A percentile compares a stretch with the other conserved stretches of the same genome.
phyloP scores from a whole-genome alignment of 768 basidiomycete genomes.

The Suillus cothurnatus region DNA sequence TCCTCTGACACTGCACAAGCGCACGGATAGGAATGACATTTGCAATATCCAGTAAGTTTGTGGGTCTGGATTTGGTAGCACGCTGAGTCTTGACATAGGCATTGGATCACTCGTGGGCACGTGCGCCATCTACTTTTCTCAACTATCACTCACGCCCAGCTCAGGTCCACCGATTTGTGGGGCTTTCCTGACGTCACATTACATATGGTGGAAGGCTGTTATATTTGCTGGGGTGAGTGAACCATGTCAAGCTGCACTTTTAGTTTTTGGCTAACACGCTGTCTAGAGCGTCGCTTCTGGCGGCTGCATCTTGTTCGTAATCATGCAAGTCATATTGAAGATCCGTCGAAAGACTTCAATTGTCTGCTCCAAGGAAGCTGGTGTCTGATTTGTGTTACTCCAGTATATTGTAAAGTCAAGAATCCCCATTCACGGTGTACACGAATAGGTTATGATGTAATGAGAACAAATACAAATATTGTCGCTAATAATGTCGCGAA shows the following conservation, averaged over 20 bases:
- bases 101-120: constrained; percentile 27
- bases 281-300: background rate
- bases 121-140: background rate
- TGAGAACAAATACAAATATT: background rate
- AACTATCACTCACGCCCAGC: constrained; percentile 22
- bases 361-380: background rate
- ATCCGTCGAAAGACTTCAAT: background rate
- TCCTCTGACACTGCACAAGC: constrained; percentile 16
- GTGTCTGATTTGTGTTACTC: background rate
- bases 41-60: constrained; percentile 40
- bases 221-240: constrained; percentile 47
- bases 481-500: background rate
- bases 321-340: background rate
- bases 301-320: background rate
- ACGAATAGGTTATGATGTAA: background rate
- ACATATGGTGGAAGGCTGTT: constrained; percentile 60
- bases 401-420: background rate
- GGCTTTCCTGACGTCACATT: constrained; percentile 49
- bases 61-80: constrained; percentile 6
- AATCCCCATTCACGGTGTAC: background rate
- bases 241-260: background rate
- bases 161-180: constrained; percentile 60
- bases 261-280: background rate
- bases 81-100: constrained; percentile 15
- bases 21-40: constrained; percentile 51